Evolutionary conservation across 768 basidiomycete species (phyloP).

Genomic region (Suillus fuscotomentosus): DNA sequence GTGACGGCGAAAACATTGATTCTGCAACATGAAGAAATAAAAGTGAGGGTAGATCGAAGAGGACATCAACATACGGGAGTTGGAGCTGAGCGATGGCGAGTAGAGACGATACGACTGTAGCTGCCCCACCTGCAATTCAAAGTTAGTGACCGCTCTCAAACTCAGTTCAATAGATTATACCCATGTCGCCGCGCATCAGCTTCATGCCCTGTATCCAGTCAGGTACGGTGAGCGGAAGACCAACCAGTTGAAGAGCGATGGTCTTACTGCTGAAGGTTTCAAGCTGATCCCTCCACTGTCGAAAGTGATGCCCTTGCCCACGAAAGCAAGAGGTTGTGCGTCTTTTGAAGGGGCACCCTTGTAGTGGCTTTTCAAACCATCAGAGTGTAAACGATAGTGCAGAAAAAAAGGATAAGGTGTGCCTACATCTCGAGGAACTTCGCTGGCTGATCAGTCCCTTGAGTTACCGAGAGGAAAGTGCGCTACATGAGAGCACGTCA

Average conservation of each 20-base stretch:
- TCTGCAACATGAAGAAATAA: conserved; percentile 31
- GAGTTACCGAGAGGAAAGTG: conserved; percentile 61
- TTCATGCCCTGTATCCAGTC: conserved; percentile 64
- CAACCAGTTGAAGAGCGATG: neutral
- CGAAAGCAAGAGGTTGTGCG: conserved; percentile 66
- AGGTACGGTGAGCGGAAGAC: neutral
- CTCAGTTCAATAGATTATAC: conserved; percentile 30
- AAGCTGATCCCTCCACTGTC: conserved; percentile 87
- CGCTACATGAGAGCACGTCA: conserved; percentile 39
- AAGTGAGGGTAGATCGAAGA: neutral
- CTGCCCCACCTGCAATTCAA: conserved; percentile 60
- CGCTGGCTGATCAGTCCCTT: conserved; percentile 59
- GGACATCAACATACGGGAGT: conserved; percentile 57
- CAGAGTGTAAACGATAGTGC: neutral
- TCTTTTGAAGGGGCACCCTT: conserved; percentile 61
- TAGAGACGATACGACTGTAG: conserved; percentile 69
- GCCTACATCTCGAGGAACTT: conserved; percentile 83
- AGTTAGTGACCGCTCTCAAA: neutral
- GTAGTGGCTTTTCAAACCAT: conserved; percentile 58
- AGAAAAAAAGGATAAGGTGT: neutral
- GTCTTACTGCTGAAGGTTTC: conserved; percentile 66
- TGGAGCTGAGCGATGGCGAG: conserved; percentile 79
- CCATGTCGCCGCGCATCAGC: conserved; percentile 87
- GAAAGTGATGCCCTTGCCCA: conserved; percentile 90
- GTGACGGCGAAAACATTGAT: conserved; percentile 73